Base-by-base conservation (phyloP, 371 early-diverging fungal genomes). In the Funneliformis caledonium region DNA sequence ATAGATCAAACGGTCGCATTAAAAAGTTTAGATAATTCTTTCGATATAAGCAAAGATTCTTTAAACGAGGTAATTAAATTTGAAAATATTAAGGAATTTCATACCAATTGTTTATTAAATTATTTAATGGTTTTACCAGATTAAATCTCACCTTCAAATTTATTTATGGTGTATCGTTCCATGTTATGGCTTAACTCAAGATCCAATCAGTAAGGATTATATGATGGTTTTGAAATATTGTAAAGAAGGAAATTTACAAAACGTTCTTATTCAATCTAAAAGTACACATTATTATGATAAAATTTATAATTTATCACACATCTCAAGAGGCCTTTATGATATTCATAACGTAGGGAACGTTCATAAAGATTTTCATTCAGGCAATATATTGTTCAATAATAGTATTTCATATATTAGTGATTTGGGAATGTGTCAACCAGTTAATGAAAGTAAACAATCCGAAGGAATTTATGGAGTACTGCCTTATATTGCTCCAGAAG, bases 401-500 rank as follows among this genome's bases (percentile, higher is more conserved):
- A 45, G 45, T 2, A 61, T 19, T 61, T 4, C 61, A 22, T 61
- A 61, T 10, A 72, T 72, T 26, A 72, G 45, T 14, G 72, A 72
- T 50, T 48, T 72, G 37, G 72, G 72, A 16, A 45, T 72, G 14
- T 72, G 72, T 22, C n/a, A 22, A 19, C 72, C 72, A 72, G 45
- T 61, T n/a, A 59, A 59, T 59, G 12, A 10, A 19, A 26, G 26
- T 22, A 22, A 19, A 61, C 19, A 26, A 19, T 61, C 61, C 6
- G 22, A 4, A 72, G 72, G 47, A 11, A n/a, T 72, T 48, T 45
- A 4, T 26, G 72, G 72, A 9, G 52, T 72, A 72, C 10, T 72
- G 37, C 72, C 72, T 5, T 72, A 72, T 48, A 22, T 72, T 22
- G 72, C 72, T n/a, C 72, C 72, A 12, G 72, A 72, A 45, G 72